Evolutionary conservation across 1,284 basidiomycete genomes (phyloP).

Genomic region (Testicularia cyperi): DNA sequence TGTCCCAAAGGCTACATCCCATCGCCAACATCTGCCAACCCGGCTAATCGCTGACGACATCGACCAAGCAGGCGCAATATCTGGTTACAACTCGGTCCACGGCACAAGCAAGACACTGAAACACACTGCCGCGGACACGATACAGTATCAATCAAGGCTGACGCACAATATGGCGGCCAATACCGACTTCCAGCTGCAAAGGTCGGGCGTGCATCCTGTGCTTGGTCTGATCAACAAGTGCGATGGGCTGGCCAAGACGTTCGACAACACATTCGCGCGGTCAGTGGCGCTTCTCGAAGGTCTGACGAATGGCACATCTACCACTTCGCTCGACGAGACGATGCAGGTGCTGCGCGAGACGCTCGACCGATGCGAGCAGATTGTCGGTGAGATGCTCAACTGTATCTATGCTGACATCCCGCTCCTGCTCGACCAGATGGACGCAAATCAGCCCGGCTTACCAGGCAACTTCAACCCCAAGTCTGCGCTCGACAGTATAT

Average conservation of each 20-base stretch:
- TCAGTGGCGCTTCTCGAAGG: constrained; percentile 2
- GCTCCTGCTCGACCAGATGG: constrained; percentile 42
- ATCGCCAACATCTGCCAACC: no score
- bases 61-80: no score
- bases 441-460: constrained; percentile 8
- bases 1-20: no score
- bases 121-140: no score
- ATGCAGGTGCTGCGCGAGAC: constrained; percentile 8
- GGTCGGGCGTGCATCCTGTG: constrained; percentile 16
- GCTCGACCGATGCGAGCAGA: constrained; percentile 11
- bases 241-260: constrained; percentile 15
- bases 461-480: constrained; percentile 43
- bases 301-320: neutral
- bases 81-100: no score
- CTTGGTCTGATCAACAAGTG: constrained; percentile 24
- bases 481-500: constrained; percentile 42
- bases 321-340: constrained; percentile 5
- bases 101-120: no score
- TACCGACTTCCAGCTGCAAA: neutral
- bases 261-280: constrained; percentile 10
- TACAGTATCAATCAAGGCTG: no score
- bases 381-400: constrained; percentile 7
- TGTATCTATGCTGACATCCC: constrained; percentile 25
- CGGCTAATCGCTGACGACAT: no score
- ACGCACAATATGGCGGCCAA: no score